Base-by-base conservation (phyloP, 2,329 filamentous ascomycete genomes). In the Plenodomus lindquistii region DNA sequence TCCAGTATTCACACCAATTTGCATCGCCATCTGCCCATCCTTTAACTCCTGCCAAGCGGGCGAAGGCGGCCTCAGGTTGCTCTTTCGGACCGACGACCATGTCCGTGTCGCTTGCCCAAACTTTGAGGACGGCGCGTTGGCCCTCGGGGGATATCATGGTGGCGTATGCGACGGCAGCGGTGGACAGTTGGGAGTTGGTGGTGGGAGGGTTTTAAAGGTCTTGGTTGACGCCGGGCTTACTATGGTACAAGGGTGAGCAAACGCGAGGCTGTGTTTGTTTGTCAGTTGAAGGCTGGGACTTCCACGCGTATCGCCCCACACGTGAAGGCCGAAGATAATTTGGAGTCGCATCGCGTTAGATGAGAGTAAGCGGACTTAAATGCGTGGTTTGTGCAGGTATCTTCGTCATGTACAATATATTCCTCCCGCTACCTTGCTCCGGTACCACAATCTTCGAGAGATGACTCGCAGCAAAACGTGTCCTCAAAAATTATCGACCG, bases 61-160 rank as follows among this genome's bases (percentile, higher is more conserved):
- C 52, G 37, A 66, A 66, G 34, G 64, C 60, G 19, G 52, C 55
- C 24, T 61, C 61, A 6, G 57, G 55, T 7, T 52, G 46, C 9
- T 38, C 46, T 8, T 37, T 18, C 3, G 13, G 18, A 16, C 58
- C 49, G 15, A 62, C 34, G 8, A 44, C 18, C 31, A 60, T 55
- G 17, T 46, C 21, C 21, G 48, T 50, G 16, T 45, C 54, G 8
- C 48, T 31, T 2, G 56, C 54, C 57, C 54, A 59, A 10, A 47
- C 20, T 15, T 43, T 45, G 22, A 59, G 49, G 37, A 59, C 46
- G 20, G 40, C 46, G 21, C 37, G 41, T 36, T 55, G 57, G 17
- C 36, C 44, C 17, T 50, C 43, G 16, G 48, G 35, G 5, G 54
- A 47, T 8, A 31, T 31, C 48, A 52, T 55, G 20, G 13, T 38